A percentile compares a stretch with the other conserved stretches of the same genome.
Evolutionary conservation across 306 rosid species (phyloP).

Genomic region (Malus sieversii): DNA sequence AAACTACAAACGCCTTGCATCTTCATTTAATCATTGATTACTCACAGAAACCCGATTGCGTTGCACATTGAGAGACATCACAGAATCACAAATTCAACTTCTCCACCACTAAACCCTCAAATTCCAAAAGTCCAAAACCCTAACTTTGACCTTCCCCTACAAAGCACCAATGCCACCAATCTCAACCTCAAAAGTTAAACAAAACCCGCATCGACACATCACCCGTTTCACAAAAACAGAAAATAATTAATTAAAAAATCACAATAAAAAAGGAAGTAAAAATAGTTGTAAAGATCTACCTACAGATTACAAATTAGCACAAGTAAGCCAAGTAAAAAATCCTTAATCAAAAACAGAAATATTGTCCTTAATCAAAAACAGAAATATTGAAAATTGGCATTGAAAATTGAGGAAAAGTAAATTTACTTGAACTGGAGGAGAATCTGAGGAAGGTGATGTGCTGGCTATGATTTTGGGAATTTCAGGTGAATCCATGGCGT

Average conservation of each 20-base stretch:
- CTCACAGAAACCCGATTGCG: background rate
- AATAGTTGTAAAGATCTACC: background rate
- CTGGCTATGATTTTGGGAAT: conserved; percentile 21
- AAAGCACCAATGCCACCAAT: background rate
- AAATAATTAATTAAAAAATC: background rate
- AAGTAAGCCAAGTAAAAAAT: background rate
- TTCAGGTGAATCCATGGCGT: conserved; percentile 46
- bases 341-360: background rate
- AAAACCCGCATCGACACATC: background rate
- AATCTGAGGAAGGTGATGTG: conserved; percentile 16
- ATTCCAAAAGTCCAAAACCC: background rate
- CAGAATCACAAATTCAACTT: background rate
- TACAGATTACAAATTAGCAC: background rate
- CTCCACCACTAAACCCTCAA: background rate
- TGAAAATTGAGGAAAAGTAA: background rate
- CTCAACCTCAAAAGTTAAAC: background rate
- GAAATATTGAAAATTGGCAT: background rate
- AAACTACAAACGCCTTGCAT: background rate
- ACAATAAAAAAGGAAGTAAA: background rate
- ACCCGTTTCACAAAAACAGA: background rate
- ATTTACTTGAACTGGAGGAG: conserved; percentile 44
- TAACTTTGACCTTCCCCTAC: background rate
- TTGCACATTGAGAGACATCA: background rate
- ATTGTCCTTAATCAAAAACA: background rate
- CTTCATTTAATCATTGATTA: background rate